Evolutionary conservation across 495 filamentous ascomycete genomes (phyloP), one percentile per base, ranked within the genome.

Genomic region (Xylaria venustula): DNA sequence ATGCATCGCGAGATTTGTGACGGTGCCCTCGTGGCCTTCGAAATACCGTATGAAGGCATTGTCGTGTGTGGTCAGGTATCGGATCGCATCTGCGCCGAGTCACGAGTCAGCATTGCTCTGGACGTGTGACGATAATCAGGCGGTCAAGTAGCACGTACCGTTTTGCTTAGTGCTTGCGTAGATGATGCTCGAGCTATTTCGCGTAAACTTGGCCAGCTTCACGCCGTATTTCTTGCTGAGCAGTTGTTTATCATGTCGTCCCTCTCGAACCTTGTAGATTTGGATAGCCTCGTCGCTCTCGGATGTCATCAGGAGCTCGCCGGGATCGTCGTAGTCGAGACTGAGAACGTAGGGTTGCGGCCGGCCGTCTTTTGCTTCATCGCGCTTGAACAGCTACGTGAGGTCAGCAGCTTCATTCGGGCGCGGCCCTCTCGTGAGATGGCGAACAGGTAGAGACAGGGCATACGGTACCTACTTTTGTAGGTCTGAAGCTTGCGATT

Each of bases 91-190:
- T 89, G 45, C 36, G 30, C 34, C 19, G 4, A 36, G 9, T 15
- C 30, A 26, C 3, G 7, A 54, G 47, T 71, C 22, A 71, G 67
- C 44, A 54, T 54, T 50, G 48, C 17, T 41, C 45, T 14, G 49
- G 20, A 15, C 45, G 28, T 45, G 46, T 34, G 5, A 19, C 17
- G 4, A 36, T n/a, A 28, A 42, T 19, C 22, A 34, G 47, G 48
- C 30, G 20, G 22, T 73, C 20, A 17, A 3, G 23, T 37, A 36
- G 22, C 22, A 19, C 5, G 46, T 77, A 88, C 86, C 88, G 67
- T 99, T 95, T 44, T 92, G 85, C 66, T 97, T 97, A 3, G 94
- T 98, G 70, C 90, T 94, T 40, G 95, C 91, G 69, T 99, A 97
- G 30, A 98, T 88, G 60, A 99, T 88, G 73, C 88, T 89, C 9